phyloP scores from a whole-genome alignment of 2,329 filamentous ascomycete species.

The Didymella glomerata region DNA sequence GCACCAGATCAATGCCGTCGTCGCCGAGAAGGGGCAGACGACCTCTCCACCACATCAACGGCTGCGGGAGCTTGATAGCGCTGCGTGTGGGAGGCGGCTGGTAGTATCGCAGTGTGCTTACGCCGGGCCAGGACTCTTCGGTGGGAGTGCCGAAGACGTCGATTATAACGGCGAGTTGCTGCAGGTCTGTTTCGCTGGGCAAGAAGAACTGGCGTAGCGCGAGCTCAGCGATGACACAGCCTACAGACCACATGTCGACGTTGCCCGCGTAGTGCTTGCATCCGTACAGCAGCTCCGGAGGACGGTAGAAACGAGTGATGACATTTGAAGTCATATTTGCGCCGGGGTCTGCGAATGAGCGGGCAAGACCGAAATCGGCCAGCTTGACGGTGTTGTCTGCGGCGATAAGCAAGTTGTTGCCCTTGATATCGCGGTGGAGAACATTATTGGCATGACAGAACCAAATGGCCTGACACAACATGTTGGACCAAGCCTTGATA shows the following conservation, averaged over 20 bases:
- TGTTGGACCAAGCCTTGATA: constrained; percentile 98
- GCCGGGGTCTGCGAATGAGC: constrained; percentile 88
- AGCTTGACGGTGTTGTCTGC: constrained; percentile 93
- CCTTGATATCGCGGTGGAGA: constrained; percentile 97
- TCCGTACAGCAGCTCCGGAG: constrained; percentile 91
- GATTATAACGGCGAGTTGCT: constrained; percentile 85
- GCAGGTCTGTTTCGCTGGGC: constrained; percentile 82
- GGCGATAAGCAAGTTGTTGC: constrained; percentile 95
- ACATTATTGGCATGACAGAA: constrained; percentile 97
- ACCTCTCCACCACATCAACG: constrained; percentile 75
- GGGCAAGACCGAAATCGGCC: constrained; percentile 95
- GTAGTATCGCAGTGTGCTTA: constrained; percentile 81
- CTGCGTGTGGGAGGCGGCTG: constrained; percentile 66
- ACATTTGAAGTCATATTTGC: constrained; percentile 90
- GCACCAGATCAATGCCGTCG: constrained; percentile 86
- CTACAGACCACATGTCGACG: constrained; percentile 94
- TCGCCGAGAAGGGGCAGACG: constrained; percentile 82
- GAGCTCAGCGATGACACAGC: constrained; percentile 91
- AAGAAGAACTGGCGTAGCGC: constrained; percentile 84
- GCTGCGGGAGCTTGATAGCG: constrained; percentile 66
- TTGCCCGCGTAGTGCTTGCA: constrained; percentile 87
- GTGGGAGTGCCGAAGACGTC: constrained; percentile 87
- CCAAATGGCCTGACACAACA: constrained; percentile 91
- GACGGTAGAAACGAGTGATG: constrained; percentile 96
- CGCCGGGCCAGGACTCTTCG: constrained; percentile 95